Conservation (phyloP, 148 eudicot species). For the Fagopyrum esculentum region DNA sequence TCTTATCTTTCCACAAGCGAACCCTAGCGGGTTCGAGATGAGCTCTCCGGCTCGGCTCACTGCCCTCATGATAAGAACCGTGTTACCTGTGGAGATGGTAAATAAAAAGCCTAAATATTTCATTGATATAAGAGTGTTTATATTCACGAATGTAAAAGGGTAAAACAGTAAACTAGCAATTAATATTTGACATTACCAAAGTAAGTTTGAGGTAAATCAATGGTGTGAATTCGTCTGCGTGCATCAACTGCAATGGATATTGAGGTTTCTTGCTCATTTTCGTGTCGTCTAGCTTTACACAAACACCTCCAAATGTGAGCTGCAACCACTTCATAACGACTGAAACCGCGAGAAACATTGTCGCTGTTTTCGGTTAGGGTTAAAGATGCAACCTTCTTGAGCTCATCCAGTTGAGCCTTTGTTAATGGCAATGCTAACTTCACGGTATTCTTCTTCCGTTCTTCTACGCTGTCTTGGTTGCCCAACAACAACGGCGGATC, state of each 20-base stretch:
- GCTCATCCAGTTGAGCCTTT: slow-evolving; percentile 17
- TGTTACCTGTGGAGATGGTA: not conserved
- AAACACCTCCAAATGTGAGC: slow-evolving; percentile 20
- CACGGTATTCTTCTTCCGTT: not conserved
- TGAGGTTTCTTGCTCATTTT: slow-evolving; percentile 9
- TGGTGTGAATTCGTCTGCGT: slow-evolving; percentile 17
- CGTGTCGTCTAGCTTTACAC: slow-evolving; percentile 17
- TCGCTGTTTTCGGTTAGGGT: not conserved
- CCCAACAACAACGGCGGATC: not conserved
- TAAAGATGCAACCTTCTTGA: slow-evolving; percentile 10
- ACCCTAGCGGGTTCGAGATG: slow-evolving; percentile 6
- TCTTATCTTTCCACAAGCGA: slow-evolving; percentile 4
- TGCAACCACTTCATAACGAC: slow-evolving; percentile 19
- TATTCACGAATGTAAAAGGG: too few species aligned
- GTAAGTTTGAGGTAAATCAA: slow-evolving; percentile 17
- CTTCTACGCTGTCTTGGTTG: not conserved
- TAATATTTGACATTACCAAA: too few species aligned
- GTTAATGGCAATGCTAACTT: slow-evolving; percentile 1
- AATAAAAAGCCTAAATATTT: too few species aligned
- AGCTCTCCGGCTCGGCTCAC: not conserved
- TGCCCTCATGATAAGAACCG: slow-evolving; percentile 5
- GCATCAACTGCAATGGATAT: slow-evolving; percentile 10
- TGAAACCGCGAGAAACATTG: not conserved
- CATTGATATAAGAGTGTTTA: too few species aligned
- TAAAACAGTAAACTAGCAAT: too few species aligned